A percentile compares a stretch with the other conserved stretches of the same genome.
These are phyloP conservation scores for Termitomyces sp. DNA, from an alignment of 768 basidiomycete species.

Conservation along the genomic window DNA sequence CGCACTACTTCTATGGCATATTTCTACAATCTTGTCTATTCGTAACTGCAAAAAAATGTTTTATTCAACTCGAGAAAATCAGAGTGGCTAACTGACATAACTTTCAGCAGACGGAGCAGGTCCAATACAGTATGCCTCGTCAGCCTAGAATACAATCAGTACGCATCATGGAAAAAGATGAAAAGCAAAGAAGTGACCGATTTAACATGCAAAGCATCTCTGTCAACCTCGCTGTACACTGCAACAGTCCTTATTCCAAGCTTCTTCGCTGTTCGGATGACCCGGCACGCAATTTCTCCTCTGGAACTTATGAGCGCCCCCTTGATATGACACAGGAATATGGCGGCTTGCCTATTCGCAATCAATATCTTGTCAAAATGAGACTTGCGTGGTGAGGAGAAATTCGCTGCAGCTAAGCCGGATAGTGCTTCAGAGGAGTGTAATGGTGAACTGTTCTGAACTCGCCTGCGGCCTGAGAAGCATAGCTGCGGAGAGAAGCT, in stretches of 20 bases:
- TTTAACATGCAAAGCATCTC: constrained; percentile 73
- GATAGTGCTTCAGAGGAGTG: neutral
- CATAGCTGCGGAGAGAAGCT: neutral
- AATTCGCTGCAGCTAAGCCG: constrained; percentile 13
- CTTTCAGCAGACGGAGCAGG: constrained; percentile 86
- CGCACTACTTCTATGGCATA: constrained; percentile 76
- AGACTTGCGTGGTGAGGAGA: constrained; percentile 27
- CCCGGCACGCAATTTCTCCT: constrained; percentile 94
- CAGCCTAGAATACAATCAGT: constrained; percentile 41
- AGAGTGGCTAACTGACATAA: constrained; percentile 54
- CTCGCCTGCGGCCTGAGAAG: constrained; percentile 1
- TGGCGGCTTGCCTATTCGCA: constrained; percentile 14
- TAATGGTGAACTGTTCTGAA: neutral
- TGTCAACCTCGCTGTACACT: constrained; percentile 86
- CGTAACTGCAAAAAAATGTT: constrained; percentile 46
- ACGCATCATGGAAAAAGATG: neutral
- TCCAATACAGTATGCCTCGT: constrained; percentile 90
- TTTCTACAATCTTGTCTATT: constrained; percentile 84
- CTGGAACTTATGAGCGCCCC: constrained; percentile 29
- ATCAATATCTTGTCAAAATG: constrained; percentile 22
- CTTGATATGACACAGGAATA: constrained; percentile 27
- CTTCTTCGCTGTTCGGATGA: constrained; percentile 84
- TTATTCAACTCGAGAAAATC: neutral
- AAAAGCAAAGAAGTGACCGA: constrained; percentile 41
- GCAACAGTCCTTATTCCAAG: constrained; percentile 90